Conservation (phyloP, 2,329 filamentous ascomycete genomes). For the Aspergillus luchuensis region DNA sequence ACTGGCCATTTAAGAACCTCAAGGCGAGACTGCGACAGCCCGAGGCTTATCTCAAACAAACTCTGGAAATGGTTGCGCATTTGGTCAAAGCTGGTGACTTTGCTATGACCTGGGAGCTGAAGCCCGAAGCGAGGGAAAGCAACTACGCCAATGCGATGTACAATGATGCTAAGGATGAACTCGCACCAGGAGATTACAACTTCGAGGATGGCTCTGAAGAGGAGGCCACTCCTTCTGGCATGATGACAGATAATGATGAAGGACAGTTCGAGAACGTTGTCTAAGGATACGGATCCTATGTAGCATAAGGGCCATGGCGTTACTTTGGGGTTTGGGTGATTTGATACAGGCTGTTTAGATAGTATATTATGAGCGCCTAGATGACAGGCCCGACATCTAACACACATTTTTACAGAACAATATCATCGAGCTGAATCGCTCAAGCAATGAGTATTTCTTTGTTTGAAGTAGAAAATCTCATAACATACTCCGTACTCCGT, state of each 20-base stretch:
- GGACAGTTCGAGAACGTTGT: constrained; percentile 80
- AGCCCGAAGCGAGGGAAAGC: constrained; percentile 65
- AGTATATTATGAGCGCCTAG: constrained; percentile 9
- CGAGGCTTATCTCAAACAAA: constrained; percentile 87
- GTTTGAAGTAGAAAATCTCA: background rate
- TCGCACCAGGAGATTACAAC: constrained; percentile 50
- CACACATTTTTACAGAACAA: background rate
- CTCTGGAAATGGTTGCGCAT: constrained; percentile 77
- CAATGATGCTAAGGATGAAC: constrained; percentile 55
- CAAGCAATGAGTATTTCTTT: background rate
- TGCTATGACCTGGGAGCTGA: constrained; percentile 81
- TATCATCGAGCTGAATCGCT: background rate
- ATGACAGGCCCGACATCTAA: constrained; percentile 3
- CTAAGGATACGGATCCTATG: constrained; percentile 21
- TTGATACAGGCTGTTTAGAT: constrained; percentile 17
- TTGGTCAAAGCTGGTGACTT: constrained; percentile 82
- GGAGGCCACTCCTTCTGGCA: constrained; percentile 50
- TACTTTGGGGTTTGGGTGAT: constrained; percentile 18
- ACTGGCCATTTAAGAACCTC: constrained; percentile 91
- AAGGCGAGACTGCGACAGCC: constrained; percentile 79
- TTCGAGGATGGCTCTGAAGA: constrained; percentile 56
- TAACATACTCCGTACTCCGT: background rate
- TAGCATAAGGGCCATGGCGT: constrained; percentile 32
- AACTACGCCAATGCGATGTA: constrained; percentile 48
- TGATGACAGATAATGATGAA: constrained; percentile 63